phyloP scores from a whole-genome alignment of 208 protist genomes.

The Crithidia thermophila region DNA sequence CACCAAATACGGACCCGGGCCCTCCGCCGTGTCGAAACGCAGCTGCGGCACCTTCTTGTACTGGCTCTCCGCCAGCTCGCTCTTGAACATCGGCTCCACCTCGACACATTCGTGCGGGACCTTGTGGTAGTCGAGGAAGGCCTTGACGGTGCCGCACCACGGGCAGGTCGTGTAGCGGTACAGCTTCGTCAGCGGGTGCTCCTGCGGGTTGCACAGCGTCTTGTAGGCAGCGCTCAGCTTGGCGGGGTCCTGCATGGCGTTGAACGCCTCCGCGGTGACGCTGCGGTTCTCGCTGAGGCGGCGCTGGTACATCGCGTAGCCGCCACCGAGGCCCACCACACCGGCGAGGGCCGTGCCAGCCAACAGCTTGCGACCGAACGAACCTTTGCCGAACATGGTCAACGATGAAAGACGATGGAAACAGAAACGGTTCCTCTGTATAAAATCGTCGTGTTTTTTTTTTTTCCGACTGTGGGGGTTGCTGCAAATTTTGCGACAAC shows the following conservation, averaged over 20 bases:
- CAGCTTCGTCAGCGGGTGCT: slow-evolving; percentile 50
- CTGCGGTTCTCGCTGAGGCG: slow-evolving; percentile 79
- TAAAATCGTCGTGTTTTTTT: no score
- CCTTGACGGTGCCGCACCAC: slow-evolving; percentile 90
- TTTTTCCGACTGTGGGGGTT: no score
- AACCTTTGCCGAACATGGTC: slow-evolving; percentile 61
- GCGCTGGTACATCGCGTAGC: slow-evolving; percentile 76
- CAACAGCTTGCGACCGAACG: slow-evolving; percentile 48
- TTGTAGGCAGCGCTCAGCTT: slow-evolving; percentile 55
- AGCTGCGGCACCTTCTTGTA: slow-evolving; percentile 94
- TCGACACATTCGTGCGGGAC: slow-evolving; percentile 82
- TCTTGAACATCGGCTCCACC: slow-evolving; percentile 93
- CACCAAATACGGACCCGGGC: slow-evolving; percentile 66
- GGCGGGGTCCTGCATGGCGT: slow-evolving; percentile 66
- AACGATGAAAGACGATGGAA: no score
- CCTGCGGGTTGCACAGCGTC: slow-evolving; percentile 45
- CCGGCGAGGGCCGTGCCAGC: slow-evolving; percentile 31
- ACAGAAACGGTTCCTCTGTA: no score
- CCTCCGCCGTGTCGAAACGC: slow-evolving; percentile 60
- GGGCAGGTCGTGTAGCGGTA: slow-evolving; percentile 92
- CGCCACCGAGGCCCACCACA: slow-evolving; percentile 47
- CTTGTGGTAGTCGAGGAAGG: slow-evolving; percentile 83
- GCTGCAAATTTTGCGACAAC: no score
- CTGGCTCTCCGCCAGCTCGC: slow-evolving; percentile 54
- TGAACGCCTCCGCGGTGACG: slow-evolving; percentile 76